Evolutionary conservation across 2,329 filamentous ascomycete genomes (phyloP).

Genomic region (Beauveria brongniartii): DNA sequence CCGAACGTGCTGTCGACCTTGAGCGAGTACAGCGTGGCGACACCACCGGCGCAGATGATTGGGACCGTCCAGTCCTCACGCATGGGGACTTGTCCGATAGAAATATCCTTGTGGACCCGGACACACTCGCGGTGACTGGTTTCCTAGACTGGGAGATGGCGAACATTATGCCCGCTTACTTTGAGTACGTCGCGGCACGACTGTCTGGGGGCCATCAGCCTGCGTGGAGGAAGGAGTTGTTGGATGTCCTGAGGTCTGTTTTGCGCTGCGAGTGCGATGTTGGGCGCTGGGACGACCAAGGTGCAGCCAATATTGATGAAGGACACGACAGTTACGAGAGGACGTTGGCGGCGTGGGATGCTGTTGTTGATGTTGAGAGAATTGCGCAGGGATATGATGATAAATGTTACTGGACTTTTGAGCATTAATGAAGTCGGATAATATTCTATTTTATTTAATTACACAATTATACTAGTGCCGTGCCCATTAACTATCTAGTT

Average conservation of each 20-base stretch:
- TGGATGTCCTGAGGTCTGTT: background rate
- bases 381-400: background rate
- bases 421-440: background rate
- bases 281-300: background rate
- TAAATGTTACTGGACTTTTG: background rate
- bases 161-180: conserved; percentile 1
- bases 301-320: background rate
- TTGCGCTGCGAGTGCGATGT: background rate
- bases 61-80: background rate
- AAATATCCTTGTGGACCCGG: background rate
- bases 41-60: background rate
- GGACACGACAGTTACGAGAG: background rate
- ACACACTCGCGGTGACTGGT: background rate
- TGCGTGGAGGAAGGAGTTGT: conserved; percentile 1
- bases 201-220: background rate
- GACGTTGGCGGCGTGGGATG: background rate
- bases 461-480: too few species aligned
- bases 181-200: background rate
- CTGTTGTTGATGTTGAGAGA: background rate
- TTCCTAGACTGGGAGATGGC: background rate
- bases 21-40: background rate
- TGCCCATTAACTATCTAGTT: too few species aligned
- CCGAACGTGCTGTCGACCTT: background rate
- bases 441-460: too few species aligned
- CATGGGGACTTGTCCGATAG: background rate